A percentile compares a stretch with the other conserved stretches of the same genome.
Evolutionary conservation across 345 rosid genomes (phyloP).

Genomic region (rapeseed (Brassica napus)): Da-Ae NC_063452.1:61020001-61020500

Average conservation of each 20-base stretch:
- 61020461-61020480: neutral
- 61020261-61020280: neutral
- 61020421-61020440: neutral
- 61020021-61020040: slow-evolving; percentile 30
- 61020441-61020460: neutral
- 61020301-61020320: neutral
- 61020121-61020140: slow-evolving; percentile 16
- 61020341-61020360: neutral
- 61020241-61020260: neutral
- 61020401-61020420: neutral
- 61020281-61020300: neutral
- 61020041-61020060: neutral
- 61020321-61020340: neutral
- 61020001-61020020: slow-evolving; percentile 17
- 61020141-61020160: slow-evolving; percentile 29
- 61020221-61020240: neutral
- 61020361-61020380: neutral
- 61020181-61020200: slow-evolving; percentile 25
- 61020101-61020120: slow-evolving; percentile 8
- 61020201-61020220: slow-evolving; percentile 21
- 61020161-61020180: slow-evolving; percentile 28
- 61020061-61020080: slow-evolving; percentile 1
- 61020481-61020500: neutral
- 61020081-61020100: neutral
- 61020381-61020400: neutral